These are phyloP conservation scores for Tolypocladium guangdongense DNA, from an alignment of 2,329 filamentous ascomycete genomes.

Conservation along the genomic window DNA sequence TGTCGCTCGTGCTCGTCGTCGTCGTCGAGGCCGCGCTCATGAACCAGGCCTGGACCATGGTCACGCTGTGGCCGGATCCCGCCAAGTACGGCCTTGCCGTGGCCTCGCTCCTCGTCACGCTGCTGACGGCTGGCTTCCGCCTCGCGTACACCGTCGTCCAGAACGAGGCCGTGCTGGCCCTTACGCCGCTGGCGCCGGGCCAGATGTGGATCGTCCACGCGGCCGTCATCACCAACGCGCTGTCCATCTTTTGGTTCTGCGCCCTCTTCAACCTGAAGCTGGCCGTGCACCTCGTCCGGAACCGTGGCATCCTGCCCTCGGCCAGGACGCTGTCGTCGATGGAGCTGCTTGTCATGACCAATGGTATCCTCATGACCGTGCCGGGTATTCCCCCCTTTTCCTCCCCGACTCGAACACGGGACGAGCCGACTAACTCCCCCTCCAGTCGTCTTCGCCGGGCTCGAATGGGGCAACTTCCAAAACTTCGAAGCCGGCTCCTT, in stretches of 20 bases:
- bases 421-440: slow-evolving; percentile 10
- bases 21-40: slow-evolving; percentile 36
- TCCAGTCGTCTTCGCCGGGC: slow-evolving; percentile 38
- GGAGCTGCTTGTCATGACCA: slow-evolving; percentile 44
- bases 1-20: slow-evolving; percentile 33
- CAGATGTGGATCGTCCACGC: slow-evolving; percentile 27
- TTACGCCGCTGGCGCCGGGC: slow-evolving; percentile 10
- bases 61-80: slow-evolving; percentile 32
- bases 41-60: slow-evolving; percentile 42
- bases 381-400: slow-evolving; percentile 30
- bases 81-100: slow-evolving; percentile 19
- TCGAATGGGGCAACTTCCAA: slow-evolving; percentile 30
- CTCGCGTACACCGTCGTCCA: slow-evolving; percentile 26
- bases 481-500: slow-evolving; percentile 40
- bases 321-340: slow-evolving; percentile 34
- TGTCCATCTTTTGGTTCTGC: slow-evolving; percentile 41
- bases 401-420: no score
- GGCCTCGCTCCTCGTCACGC: slow-evolving; percentile 24
- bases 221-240: slow-evolving; percentile 26
- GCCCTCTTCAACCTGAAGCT: slow-evolving; percentile 43
- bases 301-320: slow-evolving; percentile 34
- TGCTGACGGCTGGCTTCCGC: slow-evolving; percentile 20
- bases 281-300: slow-evolving; percentile 33
- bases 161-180: slow-evolving; percentile 16
- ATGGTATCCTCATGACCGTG: slow-evolving; percentile 43